Evolutionary conservation across 768 basidiomycete species (phyloP).

Genomic region (Agrocybe pediades): DNA sequence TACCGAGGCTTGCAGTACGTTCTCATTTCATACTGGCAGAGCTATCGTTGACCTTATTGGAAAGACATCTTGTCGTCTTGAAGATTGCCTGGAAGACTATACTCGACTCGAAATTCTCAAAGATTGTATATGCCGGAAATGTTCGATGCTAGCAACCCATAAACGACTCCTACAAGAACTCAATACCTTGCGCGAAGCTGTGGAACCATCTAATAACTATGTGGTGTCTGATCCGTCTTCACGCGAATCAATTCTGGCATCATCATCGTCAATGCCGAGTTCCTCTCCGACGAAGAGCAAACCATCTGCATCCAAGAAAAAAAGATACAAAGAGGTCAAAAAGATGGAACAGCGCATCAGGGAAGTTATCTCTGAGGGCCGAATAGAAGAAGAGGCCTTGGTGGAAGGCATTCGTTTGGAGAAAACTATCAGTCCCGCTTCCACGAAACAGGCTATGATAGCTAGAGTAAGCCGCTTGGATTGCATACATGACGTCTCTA

Average conservation of each 20-base stretch:
- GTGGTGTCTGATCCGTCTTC: no score
- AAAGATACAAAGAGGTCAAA: conserved; percentile 69
- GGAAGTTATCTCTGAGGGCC: conserved; percentile 66
- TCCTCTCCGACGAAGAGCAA: conserved; percentile 31
- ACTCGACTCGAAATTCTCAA: conserved; percentile 84
- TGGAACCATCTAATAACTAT: conserved; percentile 18
- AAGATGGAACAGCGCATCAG: conserved; percentile 64
- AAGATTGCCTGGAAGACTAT: conserved; percentile 87
- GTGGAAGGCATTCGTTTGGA: conserved; percentile 80
- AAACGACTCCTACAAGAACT: conserved; percentile 63
- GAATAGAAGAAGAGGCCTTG: conserved; percentile 72
- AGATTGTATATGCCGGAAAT: conserved; percentile 93
- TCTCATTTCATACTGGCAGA: not conserved
- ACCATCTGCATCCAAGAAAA: conserved; percentile 72
- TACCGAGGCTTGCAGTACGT: conserved; percentile 67
- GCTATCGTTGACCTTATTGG: conserved; percentile 3
- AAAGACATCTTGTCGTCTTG: conserved; percentile 67
- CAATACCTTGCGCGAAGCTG: conserved; percentile 51
- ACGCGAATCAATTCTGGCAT: no score
- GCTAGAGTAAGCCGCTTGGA: conserved; percentile 64
- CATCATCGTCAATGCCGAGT: conserved; percentile 17
- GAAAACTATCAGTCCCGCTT: conserved; percentile 70
- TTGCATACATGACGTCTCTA: not conserved
- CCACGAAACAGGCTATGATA: conserved; percentile 91
- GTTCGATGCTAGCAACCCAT: conserved; percentile 82